phyloP scores from a whole-genome alignment of 257 asterid species.

The Coffea eugenioides region DNA sequence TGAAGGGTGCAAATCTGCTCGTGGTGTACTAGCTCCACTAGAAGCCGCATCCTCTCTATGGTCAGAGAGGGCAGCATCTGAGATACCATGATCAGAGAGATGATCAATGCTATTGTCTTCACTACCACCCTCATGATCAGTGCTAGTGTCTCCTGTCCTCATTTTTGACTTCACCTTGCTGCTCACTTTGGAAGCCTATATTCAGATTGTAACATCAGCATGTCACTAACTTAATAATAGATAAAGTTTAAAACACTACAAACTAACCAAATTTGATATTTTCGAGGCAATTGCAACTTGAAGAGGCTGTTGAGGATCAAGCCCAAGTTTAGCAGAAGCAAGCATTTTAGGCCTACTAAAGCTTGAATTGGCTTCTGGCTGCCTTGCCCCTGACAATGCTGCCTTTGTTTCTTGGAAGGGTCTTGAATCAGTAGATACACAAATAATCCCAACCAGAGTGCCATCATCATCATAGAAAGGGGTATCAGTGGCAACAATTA shows the following conservation, averaged over 20 bases:
- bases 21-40: conserved; percentile 85
- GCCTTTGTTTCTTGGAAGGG: conserved; percentile 56
- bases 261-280: conserved; percentile 75
- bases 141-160: conserved; percentile 49
- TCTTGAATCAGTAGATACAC: conserved; percentile 59
- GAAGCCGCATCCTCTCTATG: conserved; percentile 82
- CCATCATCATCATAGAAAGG: conserved; percentile 87
- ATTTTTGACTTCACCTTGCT: conserved; percentile 85
- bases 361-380: conserved; percentile 36
- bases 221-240: conserved; percentile 12
- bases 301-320: conserved; percentile 80
- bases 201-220: conserved; percentile 32
- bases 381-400: conserved; percentile 28
- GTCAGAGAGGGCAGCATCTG: conserved; percentile 43
- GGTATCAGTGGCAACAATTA: conserved; percentile 57
- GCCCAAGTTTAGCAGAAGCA: conserved; percentile 61
- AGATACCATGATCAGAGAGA: conserved; percentile 56
- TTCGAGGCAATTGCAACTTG: conserved; percentile 87
- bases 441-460: conserved; percentile 59
- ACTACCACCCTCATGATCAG: conserved; percentile 64
- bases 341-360: conserved; percentile 41
- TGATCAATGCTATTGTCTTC: conserved; percentile 40
- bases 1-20: conserved; percentile 65
- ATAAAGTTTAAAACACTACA: conserved; percentile 9
- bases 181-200: conserved; percentile 82